A percentile compares a stretch with the other conserved stretches of the same genome.
phyloP scores from a whole-genome alignment of 176 grass and related monocot genomes.

The Eragrostis curvula region DNA sequence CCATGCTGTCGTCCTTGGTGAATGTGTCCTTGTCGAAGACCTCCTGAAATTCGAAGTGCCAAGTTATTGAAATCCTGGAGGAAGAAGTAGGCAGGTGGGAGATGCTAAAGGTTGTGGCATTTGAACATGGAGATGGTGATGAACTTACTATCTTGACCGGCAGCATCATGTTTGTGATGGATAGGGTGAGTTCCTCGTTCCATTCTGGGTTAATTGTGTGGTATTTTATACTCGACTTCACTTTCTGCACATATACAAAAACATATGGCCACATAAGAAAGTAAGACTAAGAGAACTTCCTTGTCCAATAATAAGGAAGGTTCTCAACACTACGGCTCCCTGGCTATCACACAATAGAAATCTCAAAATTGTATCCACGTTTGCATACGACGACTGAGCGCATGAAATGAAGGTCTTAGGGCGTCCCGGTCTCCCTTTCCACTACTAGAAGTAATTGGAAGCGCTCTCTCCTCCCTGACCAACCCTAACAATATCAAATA shows the following conservation, averaged over 20 bases:
- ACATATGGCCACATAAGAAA: neutral
- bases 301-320: no score
- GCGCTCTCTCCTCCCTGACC: no score
- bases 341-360: no score
- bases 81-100: neutral
- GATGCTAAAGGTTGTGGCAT: neutral
- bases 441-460: no score
- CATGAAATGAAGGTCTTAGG: no score
- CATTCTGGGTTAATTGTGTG: conserved; percentile 60
- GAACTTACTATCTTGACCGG: conserved; percentile 67
- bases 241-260: conserved; percentile 48
- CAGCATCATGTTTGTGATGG: conserved; percentile 54
- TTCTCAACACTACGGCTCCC: no score
- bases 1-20: conserved; percentile 77
- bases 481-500: no score
- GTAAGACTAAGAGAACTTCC: neutral
- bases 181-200: conserved; percentile 74
- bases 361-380: no score
- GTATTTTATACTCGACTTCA: conserved; percentile 67
- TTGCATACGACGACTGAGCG: neutral
- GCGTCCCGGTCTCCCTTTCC: no score
- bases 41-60: conserved; percentile 45
- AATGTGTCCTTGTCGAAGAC: conserved; percentile 86
- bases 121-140: neutral
- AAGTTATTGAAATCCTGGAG: neutral